A percentile compares a stretch with the other conserved stretches of the same genome.
phyloP scores from a whole-genome alignment of 2,329 filamentous ascomycete species.

The Hymenoscyphus fraxineus region DNA sequence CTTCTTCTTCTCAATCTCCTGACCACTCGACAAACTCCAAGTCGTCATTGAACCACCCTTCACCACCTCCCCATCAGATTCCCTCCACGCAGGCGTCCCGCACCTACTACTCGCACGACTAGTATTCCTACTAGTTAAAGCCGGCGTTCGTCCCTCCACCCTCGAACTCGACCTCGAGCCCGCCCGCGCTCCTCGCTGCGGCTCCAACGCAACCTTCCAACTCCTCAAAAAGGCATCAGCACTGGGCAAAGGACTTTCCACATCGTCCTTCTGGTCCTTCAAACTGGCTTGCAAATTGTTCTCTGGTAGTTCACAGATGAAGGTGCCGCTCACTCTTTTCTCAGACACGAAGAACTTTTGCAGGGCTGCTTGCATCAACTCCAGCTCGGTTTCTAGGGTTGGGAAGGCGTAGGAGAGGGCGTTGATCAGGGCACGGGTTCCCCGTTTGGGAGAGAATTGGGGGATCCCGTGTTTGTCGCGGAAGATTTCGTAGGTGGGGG shows the following conservation, averaged over 20 bases:
- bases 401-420: slow-evolving; percentile 22
- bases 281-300: slow-evolving; percentile 20
- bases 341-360: slow-evolving; percentile 23
- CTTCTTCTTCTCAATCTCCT: slow-evolving; percentile 21
- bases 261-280: slow-evolving; percentile 16
- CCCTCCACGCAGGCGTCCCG: slow-evolving; percentile 4
- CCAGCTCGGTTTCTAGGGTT: slow-evolving; percentile 20
- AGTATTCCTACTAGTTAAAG: slow-evolving; percentile 1
- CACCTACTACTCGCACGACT: slow-evolving; percentile 12
- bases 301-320: slow-evolving; percentile 21
- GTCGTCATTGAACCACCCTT: slow-evolving; percentile 19
- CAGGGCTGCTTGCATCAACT: slow-evolving; percentile 24
- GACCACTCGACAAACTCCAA: slow-evolving; percentile 21
- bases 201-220: slow-evolving; percentile 13
- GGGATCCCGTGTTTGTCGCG: slow-evolving; percentile 24
- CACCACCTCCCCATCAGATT: slow-evolving; percentile 4
- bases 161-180: slow-evolving; percentile 5
- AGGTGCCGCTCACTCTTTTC: slow-evolving; percentile 10
- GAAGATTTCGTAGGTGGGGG: slow-evolving; percentile 21
- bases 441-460: slow-evolving; percentile 23
- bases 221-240: slow-evolving; percentile 15
- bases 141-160: slow-evolving; percentile 6
- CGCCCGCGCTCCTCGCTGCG: not conserved
- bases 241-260: slow-evolving; percentile 8
- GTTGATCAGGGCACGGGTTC: slow-evolving; percentile 22